These are phyloP conservation scores for Xerocomellus intermedius DNA, from an alignment of 768 basidiomycete genomes.

Conservation along the genomic window DNA sequence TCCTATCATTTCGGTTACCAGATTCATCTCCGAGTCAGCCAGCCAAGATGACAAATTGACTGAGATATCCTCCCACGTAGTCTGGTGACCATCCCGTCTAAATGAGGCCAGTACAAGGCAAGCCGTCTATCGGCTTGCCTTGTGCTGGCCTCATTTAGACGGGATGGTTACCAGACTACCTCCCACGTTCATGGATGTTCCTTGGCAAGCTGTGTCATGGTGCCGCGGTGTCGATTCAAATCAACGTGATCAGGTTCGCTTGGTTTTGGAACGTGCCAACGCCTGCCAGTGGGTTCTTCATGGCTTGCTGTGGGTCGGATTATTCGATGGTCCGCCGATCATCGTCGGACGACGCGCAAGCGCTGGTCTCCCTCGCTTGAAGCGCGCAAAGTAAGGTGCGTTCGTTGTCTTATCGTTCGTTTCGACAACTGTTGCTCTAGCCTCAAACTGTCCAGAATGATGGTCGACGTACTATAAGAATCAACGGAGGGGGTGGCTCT, in stretches of 20 bases:
- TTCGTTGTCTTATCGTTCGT: neutral
- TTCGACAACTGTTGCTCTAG: neutral
- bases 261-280: neutral
- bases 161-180: no score
- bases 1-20: constrained; percentile 4
- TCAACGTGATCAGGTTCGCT: neutral
- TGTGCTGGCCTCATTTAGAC: no score
- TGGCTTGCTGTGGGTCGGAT: constrained; percentile 12
- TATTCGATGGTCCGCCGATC: neutral
- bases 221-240: neutral
- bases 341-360: neutral
- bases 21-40: neutral
- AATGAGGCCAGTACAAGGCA: no score
- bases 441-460: neutral
- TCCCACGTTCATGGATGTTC: neutral
- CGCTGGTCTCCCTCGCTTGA: neutral
- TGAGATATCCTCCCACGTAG: no score
- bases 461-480: neutral
- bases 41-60: constrained; percentile 1
- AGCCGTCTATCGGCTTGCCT: no score
- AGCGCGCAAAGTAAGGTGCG: neutral
- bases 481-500: neutral
- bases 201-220: constrained; percentile 24
- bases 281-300: neutral
- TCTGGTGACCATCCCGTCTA: no score